Base-by-base conservation (phyloP, 2,329 filamentous ascomycete genomes). In the Exserohilum rostratum region DNA sequence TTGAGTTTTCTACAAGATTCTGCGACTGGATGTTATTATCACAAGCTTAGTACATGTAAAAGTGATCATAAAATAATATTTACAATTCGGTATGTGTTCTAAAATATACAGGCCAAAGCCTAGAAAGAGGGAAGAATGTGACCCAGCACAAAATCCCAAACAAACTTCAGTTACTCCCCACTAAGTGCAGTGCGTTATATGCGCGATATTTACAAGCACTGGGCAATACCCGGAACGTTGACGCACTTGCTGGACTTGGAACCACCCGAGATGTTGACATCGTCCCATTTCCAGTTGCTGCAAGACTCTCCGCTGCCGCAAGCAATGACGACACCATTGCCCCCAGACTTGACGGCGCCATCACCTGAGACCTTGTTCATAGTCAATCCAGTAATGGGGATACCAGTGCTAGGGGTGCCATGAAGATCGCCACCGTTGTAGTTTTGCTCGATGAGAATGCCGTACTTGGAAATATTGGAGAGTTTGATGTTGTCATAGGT, bases 251-350 rank as follows among this genome's bases (percentile, higher is more conserved):
- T 57, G 38, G 65, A 70, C 35, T 59, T 67, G 65, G 74, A 71
- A 15, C 80, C 79, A 29, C 71, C 70, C n/a, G 70, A 68, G 13
- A 74, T 58, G 5, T 39, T 34, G 46, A 83, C 78, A 37, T 72
- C 76, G 3, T 66, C 75, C 82, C 83, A 86, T 6, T 77, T 81
- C 82, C 83, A 87, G 69, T 79, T 75, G 5, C 75, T 77, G 72
- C 82, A 84, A 7, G 71, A 70, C 49, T 74, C 75, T 25, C 66
- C 73, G 29, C 66, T 73, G 7, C 80, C 84, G 58, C 84, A 86
- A 15, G 77, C 73, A n/a, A 80, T 68, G 13, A 85, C 78, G 51
- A 86, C 81, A 62, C 82, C 81, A 54, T 84, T 70, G 31, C 80
- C 55, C 2, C 67, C 71, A 3, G 71, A 76, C 10, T 61, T 65